phyloP scores from a whole-genome alignment of 306 rosid genomes.

The Amphicarpaea edgeworthii region DNA sequence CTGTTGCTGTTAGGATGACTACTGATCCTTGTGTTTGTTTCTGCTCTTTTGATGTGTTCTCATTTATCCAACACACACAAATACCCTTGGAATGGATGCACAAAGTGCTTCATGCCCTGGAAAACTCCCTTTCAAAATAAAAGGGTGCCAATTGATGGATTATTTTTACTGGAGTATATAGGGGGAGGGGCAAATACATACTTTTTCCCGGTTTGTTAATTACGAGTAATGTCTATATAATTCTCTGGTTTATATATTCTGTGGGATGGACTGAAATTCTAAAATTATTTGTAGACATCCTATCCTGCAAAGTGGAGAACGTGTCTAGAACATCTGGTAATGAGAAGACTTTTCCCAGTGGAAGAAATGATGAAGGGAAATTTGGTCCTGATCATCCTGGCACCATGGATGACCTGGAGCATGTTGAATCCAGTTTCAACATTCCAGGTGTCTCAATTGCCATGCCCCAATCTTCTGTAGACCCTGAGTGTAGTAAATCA shows the following conservation, averaged over 20 bases:
- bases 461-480: constrained; percentile 75
- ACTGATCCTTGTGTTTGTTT: background rate
- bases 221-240: constrained; percentile 14
- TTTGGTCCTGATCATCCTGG: constrained; percentile 63
- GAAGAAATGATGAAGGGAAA: constrained; percentile 55
- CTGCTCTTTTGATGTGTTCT: background rate
- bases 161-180: constrained; percentile 9
- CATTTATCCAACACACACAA: background rate
- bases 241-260: constrained; percentile 25
- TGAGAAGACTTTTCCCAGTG: constrained; percentile 65
- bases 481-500: constrained; percentile 74
- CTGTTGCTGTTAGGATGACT: background rate
- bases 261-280: constrained; percentile 49
- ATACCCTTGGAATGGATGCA: background rate
- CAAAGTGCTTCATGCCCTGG: background rate
- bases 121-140: background rate
- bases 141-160: background rate
- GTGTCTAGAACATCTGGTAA: constrained; percentile 50
- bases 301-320: constrained; percentile 68
- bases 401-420: constrained; percentile 64
- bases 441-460: constrained; percentile 73
- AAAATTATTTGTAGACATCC: constrained; percentile 53
- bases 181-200: constrained; percentile 1
- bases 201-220: constrained; percentile 15
- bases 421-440: constrained; percentile 79